Evolutionary conservation across 345 rosid species (phyloP).

Genomic region (Salix suchowensis): DNA sequence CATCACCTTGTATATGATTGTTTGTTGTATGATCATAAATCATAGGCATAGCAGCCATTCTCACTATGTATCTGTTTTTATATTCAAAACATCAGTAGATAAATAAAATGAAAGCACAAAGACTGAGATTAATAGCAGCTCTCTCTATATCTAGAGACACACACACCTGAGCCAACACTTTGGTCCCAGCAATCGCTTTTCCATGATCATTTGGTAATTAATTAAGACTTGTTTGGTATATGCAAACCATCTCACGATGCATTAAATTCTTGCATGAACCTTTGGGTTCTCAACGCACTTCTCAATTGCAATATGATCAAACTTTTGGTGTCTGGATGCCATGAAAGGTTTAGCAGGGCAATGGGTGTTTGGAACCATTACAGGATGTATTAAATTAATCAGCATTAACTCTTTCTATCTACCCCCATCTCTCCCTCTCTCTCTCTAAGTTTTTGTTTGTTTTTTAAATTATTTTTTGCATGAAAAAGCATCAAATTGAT

Average conservation of each 20-base stretch:
- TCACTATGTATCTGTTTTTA: too few species aligned
- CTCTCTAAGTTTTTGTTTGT: too few species aligned
- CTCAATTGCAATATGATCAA: background rate
- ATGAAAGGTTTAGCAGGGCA: background rate
- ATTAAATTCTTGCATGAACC: constrained; percentile 23
- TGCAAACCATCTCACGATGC: background rate
- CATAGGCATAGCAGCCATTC: too few species aligned
- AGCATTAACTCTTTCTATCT: too few species aligned
- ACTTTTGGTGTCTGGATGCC: background rate
- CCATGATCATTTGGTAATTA: background rate
- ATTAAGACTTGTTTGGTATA: background rate
- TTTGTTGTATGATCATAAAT: too few species aligned
- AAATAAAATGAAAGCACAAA: constrained; percentile 4
- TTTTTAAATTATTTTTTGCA: too few species aligned
- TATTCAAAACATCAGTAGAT: too few species aligned
- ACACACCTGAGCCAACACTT: background rate
- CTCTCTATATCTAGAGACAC: background rate
- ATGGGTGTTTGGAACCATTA: background rate
- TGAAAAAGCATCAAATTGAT: too few species aligned
- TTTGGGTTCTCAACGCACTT: constrained; percentile 37
- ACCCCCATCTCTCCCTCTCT: too few species aligned
- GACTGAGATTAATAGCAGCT: constrained; percentile 12
- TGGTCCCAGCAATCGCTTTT: constrained; percentile 26
- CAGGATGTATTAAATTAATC: too few species aligned
- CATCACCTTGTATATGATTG: background rate